These are phyloP conservation scores for Alternaria gansuensis DNA, from an alignment of 2,329 filamentous ascomycete genomes.

Conservation along the genomic window DNA sequence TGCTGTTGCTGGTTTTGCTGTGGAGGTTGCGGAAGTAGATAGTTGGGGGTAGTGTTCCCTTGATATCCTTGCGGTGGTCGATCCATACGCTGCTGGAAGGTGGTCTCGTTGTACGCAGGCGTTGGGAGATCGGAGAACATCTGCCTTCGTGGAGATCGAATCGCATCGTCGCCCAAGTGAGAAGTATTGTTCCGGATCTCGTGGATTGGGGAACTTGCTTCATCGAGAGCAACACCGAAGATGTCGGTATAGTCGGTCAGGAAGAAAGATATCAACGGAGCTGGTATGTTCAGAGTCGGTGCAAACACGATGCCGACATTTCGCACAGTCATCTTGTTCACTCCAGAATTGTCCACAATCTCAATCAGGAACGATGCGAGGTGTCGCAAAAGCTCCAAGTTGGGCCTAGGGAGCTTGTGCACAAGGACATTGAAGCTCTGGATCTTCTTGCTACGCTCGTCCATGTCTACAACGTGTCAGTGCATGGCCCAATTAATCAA, in stretches of 20 bases:
- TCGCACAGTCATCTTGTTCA: constrained; percentile 98
- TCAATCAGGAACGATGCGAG: constrained; percentile 88
- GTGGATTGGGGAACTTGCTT: constrained; percentile 55
- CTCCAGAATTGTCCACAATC: constrained; percentile 86
- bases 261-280: constrained; percentile 92
- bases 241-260: constrained; percentile 88
- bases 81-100: constrained; percentile 54
- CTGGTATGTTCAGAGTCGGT: constrained; percentile 94
- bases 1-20: constrained; percentile 26
- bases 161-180: constrained; percentile 63
- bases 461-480: constrained; percentile 67
- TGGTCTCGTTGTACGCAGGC: constrained; percentile 67
- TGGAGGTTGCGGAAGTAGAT: constrained; percentile 40
- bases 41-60: constrained; percentile 30
- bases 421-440: constrained; percentile 78
- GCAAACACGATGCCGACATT: constrained; percentile 98
- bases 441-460: constrained; percentile 78
- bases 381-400: constrained; percentile 82
- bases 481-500: neutral
- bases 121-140: constrained; percentile 74
- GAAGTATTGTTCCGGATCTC: constrained; percentile 57
- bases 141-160: constrained; percentile 70
- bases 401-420: constrained; percentile 79
- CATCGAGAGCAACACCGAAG: constrained; percentile 76
- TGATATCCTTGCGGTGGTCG: constrained; percentile 39